Percentiles rank a stretch among this genome's conserved stretches.
These are phyloP conservation scores for Salvia miltiorrhiza DNA, from an alignment of 257 asterid genomes.

Conservation along the genomic window DNA sequence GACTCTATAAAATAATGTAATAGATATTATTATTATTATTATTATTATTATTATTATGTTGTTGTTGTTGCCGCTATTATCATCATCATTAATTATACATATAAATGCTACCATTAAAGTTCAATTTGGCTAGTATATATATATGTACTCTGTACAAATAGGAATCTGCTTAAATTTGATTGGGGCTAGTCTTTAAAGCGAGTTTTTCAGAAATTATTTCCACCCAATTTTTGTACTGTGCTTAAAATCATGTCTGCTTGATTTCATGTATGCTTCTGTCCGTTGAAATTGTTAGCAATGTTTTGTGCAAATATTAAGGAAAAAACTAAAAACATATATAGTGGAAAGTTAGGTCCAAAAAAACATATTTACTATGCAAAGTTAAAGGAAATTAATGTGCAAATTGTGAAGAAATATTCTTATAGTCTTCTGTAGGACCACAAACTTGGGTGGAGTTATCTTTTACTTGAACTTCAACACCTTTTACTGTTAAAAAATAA, in stretches of 20 bases:
- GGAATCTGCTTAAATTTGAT: conserved; percentile 25
- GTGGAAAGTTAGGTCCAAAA: no score
- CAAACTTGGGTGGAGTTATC: no score
- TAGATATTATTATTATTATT: background rate
- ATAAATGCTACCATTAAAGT: background rate
- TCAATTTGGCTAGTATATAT: background rate
- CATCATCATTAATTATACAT: background rate
- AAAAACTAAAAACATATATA: no score
- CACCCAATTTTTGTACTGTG: background rate
- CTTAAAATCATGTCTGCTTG: background rate
- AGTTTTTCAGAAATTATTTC: background rate
- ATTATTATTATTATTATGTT: background rate
- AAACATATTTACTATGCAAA: background rate
- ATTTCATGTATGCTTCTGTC: background rate
- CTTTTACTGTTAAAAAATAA: no score
- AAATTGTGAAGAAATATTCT: no score
- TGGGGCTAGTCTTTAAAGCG: conserved; percentile 16
- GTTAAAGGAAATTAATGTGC: no score
- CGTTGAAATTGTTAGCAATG: background rate
- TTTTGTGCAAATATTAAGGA: no score
- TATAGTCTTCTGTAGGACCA: no score
- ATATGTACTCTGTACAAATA: background rate
- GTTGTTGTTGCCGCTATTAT: no score
- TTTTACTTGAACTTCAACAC: no score
- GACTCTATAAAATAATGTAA: no score